Percentiles rank a stretch among this genome's conserved stretches.
Conservation (phyloP, 768 basidiomycete species). For the Mycena indigotica region DNA sequence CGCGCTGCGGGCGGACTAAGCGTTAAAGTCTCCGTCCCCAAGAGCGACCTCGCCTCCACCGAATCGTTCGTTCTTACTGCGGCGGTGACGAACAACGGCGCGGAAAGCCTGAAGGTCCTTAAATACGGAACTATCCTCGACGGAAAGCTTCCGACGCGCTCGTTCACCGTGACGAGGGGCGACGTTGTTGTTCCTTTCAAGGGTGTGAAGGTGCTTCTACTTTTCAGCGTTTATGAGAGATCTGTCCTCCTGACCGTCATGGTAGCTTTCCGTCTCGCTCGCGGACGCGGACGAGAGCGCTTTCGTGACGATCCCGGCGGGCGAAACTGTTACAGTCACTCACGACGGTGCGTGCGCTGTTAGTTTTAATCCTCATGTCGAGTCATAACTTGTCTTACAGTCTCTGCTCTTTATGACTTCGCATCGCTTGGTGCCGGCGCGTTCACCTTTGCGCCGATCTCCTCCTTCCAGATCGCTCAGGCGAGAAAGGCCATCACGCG, state of each 20-base stretch:
- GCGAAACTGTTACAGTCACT: slow-evolving; percentile 40
- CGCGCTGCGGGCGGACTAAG: slow-evolving; percentile 32
- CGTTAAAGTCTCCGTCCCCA: slow-evolving; percentile 33
- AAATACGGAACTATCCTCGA: slow-evolving; percentile 52
- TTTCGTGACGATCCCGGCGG: slow-evolving; percentile 41
- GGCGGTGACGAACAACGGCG: slow-evolving; percentile 43
- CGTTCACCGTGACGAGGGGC: slow-evolving; percentile 45
- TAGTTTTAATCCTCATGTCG: not conserved
- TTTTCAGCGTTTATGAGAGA: not conserved
- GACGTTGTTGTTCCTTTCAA: slow-evolving; percentile 42
- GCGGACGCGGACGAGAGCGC: slow-evolving; percentile 41
- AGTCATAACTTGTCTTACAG: slow-evolving; percentile 21
- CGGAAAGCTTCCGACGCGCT: slow-evolving; percentile 43
- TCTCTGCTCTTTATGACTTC: slow-evolving; percentile 47
- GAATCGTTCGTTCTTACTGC: slow-evolving; percentile 44
- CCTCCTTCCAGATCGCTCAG: slow-evolving; percentile 38
- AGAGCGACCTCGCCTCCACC: slow-evolving; percentile 37
- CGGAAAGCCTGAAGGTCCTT: slow-evolving; percentile 43
- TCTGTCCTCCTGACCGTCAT: not conserved
- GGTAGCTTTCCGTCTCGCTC: slow-evolving; percentile 40
- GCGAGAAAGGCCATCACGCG: slow-evolving; percentile 22
- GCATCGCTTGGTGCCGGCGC: slow-evolving; percentile 40
- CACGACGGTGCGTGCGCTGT: slow-evolving; percentile 35
- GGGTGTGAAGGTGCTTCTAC: slow-evolving; percentile 40
- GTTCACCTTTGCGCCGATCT: slow-evolving; percentile 43